These are phyloP conservation scores for Nemania sp. DNA, from an alignment of 2,329 filamentous ascomycete genomes.

Conservation along the genomic window DNA sequence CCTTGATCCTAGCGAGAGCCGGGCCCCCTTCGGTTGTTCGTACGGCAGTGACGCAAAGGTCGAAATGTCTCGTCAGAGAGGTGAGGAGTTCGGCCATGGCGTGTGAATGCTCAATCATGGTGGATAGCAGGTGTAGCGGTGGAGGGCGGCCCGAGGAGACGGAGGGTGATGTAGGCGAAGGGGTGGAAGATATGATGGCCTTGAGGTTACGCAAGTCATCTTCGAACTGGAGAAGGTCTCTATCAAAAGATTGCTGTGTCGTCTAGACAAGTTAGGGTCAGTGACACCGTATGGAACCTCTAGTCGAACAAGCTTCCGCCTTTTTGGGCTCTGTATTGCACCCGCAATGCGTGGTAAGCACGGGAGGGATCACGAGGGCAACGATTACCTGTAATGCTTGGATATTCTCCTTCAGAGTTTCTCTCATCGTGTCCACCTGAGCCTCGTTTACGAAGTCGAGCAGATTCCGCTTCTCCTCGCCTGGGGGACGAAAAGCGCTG, in stretches of 20 bases:
- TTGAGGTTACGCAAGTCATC: conserved; percentile 70
- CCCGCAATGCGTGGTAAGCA: neutral
- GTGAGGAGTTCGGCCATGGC: conserved; percentile 82
- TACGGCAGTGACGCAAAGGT: conserved; percentile 88
- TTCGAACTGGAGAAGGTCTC: conserved; percentile 76
- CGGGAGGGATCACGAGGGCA: neutral
- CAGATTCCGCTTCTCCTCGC: conserved; percentile 64
- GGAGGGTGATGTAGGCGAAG: conserved; percentile 42
- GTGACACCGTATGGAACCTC: neutral
- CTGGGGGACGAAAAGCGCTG: conserved; percentile 61
- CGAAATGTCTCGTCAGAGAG: conserved; percentile 84
- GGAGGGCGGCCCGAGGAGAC: conserved; percentile 46
- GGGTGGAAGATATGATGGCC: conserved; percentile 55
- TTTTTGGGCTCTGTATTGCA: neutral
- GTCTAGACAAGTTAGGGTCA: conserved; percentile 46
- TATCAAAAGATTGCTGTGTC: conserved; percentile 74
- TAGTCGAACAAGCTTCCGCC: neutral
- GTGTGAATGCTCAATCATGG: conserved; percentile 74
- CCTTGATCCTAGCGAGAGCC: conserved; percentile 69
- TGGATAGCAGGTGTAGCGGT: conserved; percentile 60
- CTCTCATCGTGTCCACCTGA: conserved; percentile 67
- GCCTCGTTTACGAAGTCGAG: conserved; percentile 78
- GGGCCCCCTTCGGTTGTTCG: conserved; percentile 85
- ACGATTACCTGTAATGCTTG: conserved; percentile 66
- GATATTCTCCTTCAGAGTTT: conserved; percentile 71